Percentiles rank a stretch among this genome's conserved stretches.
These are phyloP conservation scores for Dothideomycetidae sp. DNA, from an alignment of 2,329 filamentous ascomycete genomes.

Conservation along the genomic window DNA sequence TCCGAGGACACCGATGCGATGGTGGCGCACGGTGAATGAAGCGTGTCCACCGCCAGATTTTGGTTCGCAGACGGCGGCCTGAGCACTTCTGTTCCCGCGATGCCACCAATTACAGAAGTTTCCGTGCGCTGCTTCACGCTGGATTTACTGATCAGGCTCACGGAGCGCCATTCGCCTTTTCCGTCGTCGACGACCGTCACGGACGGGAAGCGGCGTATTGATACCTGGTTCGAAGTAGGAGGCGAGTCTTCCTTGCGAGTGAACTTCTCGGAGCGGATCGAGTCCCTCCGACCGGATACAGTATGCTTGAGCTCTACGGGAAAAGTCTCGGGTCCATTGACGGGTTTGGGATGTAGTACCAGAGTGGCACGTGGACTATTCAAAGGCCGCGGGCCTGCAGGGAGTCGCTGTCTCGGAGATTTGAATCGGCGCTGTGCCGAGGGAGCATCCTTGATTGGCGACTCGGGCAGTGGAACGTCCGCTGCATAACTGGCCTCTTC, in stretches of 20 bases:
- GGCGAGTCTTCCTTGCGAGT: too few relatives aligned
- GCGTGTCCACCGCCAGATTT: too few relatives aligned
- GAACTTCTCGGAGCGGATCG: too few relatives aligned
- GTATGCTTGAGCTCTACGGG: too few relatives aligned
- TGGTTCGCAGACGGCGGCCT: too few relatives aligned
- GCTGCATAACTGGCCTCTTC: slow-evolving; percentile 2
- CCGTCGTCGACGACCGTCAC: slow-evolving; percentile 22
- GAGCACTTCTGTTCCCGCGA: too few relatives aligned
- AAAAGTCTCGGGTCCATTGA: neutral
- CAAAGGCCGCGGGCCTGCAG: neutral
- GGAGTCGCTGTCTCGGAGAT: neutral
- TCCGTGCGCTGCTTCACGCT: too few relatives aligned
- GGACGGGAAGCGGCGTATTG: slow-evolving; percentile 18
- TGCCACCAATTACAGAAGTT: too few relatives aligned
- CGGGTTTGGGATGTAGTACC: neutral
- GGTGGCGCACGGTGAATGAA: too few relatives aligned
- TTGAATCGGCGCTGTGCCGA: neutral
- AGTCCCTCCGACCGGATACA: too few relatives aligned
- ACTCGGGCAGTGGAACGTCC: slow-evolving; percentile 1
- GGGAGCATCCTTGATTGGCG: neutral
- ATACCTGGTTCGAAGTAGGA: too few relatives aligned
- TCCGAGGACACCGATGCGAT: too few relatives aligned
- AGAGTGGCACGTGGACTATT: neutral
- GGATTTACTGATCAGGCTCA: slow-evolving; percentile 17
- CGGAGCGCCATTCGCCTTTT: slow-evolving; percentile 18